These are phyloP conservation scores for Schizophyllum commune DNA, from an alignment of 1,284 basidiomycete genomes.

Conservation along the genomic window DNA sequence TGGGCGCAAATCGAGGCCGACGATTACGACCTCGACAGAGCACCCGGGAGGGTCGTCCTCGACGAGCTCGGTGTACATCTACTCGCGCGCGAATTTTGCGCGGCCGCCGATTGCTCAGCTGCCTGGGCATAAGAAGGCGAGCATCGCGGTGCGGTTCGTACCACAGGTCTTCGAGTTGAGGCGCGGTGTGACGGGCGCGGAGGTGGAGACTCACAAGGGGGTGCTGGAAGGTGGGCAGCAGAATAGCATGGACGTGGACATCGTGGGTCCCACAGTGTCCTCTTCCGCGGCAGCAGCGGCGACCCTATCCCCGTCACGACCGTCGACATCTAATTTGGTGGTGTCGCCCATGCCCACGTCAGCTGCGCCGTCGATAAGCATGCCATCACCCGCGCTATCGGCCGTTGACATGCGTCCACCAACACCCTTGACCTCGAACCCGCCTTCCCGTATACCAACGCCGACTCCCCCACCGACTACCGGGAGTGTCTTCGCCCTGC, in stretches of 20 bases:
- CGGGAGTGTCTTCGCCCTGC: conserved; percentile 67
- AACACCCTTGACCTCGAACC: conserved; percentile 51
- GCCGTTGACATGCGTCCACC: conserved; percentile 50
- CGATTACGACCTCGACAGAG: conserved; percentile 24
- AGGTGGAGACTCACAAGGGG: conserved; percentile 39
- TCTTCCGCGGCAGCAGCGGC: background rate
- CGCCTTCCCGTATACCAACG: conserved; percentile 22
- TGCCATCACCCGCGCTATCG: conserved; percentile 50
- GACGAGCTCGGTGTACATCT: conserved; percentile 83
- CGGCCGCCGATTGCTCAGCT: conserved; percentile 89
- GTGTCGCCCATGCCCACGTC: conserved; percentile 31
- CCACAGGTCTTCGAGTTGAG: conserved; percentile 90
- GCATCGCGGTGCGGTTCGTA: conserved; percentile 90
- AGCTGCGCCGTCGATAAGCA: conserved; percentile 18
- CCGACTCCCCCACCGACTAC: conserved; percentile 14
- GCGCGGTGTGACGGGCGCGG: conserved; percentile 31
- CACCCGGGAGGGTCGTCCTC: conserved; percentile 13
- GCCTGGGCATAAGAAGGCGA: conserved; percentile 94
- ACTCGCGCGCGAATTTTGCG: conserved; percentile 90
- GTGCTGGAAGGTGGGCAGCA: conserved; percentile 67
- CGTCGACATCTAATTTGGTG: conserved; percentile 14
- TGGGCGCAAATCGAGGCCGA: conserved; percentile 46
- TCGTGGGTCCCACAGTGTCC: conserved; percentile 33
- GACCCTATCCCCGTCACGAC: conserved; percentile 8
- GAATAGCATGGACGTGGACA: conserved; percentile 53